Evolutionary conservation across 306 rosid genomes (phyloP).

Genomic region (Sindora glabra): DNA sequence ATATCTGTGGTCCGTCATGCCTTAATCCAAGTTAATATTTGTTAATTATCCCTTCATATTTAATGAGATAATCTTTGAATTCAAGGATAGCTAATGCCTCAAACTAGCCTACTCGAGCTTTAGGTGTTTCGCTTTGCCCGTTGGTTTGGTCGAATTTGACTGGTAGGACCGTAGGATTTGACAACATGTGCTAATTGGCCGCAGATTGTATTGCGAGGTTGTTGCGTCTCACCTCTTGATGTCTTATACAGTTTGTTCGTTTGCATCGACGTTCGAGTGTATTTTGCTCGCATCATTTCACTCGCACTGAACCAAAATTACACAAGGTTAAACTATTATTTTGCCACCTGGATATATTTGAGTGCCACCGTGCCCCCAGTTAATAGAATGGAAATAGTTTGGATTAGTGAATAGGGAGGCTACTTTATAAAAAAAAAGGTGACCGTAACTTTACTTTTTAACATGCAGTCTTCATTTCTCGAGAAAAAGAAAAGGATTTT

Average conservation of each 20-base stretch:
- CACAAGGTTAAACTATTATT: background rate
- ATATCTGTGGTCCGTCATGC: constrained; percentile 1
- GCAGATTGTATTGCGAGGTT: constrained; percentile 14
- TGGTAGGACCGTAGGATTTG: constrained; percentile 25
- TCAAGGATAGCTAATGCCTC: constrained; percentile 11
- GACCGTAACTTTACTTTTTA: too few species aligned
- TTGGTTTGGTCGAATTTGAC: constrained; percentile 11
- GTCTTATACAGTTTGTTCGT: background rate
- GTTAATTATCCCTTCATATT: constrained; percentile 14
- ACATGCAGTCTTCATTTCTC: too few species aligned
- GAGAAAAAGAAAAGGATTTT: too few species aligned
- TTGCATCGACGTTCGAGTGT: constrained; percentile 10
- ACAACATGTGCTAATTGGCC: constrained; percentile 32
- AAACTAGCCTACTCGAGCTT: background rate
- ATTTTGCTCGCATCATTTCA: background rate
- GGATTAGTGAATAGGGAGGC: too few species aligned
- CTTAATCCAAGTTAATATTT: constrained; percentile 4
- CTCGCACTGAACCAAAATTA: constrained; percentile 4
- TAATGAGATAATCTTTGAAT: too few species aligned
- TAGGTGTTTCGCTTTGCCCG: background rate
- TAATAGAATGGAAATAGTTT: constrained; percentile 4
- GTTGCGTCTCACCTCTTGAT: constrained; percentile 12
- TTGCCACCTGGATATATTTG: too few species aligned
- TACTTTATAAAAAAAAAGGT: too few species aligned
- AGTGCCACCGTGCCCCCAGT: background rate